A percentile compares a stretch with the other conserved stretches of the same genome.
These are phyloP conservation scores for Russula griseocarnosa DNA, from an alignment of 768 basidiomycete genomes.

Conservation along the genomic window DNA sequence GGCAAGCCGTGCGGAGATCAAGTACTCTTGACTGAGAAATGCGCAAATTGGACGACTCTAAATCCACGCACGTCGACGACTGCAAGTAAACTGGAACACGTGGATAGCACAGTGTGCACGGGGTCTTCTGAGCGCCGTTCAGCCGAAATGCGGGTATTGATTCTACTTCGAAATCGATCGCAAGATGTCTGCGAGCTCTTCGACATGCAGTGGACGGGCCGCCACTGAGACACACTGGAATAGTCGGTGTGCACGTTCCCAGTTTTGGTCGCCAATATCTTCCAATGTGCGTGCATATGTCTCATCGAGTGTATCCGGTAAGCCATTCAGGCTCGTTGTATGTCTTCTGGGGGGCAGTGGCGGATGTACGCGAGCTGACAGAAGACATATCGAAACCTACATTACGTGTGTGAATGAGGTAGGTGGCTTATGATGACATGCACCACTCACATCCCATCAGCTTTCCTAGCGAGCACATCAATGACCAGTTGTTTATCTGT, in stretches of 20 bases:
- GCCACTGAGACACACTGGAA: conserved; percentile 4
- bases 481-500: not conserved
- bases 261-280: not conserved
- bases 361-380: conserved; percentile 8
- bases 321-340: not conserved
- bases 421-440: no score
- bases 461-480: not conserved
- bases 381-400: conserved; percentile 7
- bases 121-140: conserved; percentile 10
- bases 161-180: not conserved
- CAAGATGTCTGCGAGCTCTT: conserved; percentile 14
- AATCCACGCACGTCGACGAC: not conserved
- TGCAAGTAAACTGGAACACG: conserved; percentile 8
- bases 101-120: not conserved
- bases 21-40: conserved; percentile 19
- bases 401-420: not conserved
- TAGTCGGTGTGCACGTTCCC: conserved; percentile 2
- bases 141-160: not conserved
- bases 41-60: conserved; percentile 10
- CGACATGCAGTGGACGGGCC: not conserved
- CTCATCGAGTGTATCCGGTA: conserved; percentile 4
- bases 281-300: conserved; percentile 1
- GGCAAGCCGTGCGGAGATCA: conserved; percentile 5
- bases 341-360: not conserved
- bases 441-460: conserved; percentile 2